phyloP scores from a whole-genome alignment of 192 early-diverging fungal genomes.

The Umbelopsis isabellina region DNA sequence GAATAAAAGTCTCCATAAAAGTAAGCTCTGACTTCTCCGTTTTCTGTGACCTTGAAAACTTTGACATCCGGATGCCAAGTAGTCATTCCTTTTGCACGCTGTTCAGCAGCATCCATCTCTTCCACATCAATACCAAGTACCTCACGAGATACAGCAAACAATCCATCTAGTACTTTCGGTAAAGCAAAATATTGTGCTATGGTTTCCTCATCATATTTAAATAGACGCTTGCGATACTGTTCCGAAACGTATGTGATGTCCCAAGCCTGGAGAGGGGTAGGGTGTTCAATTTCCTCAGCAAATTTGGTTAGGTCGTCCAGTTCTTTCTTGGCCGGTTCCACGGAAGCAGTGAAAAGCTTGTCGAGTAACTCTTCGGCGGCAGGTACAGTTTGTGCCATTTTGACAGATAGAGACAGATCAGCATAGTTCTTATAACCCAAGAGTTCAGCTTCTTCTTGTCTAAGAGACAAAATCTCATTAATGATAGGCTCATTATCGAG shows the following conservation, averaged over 20 bases:
- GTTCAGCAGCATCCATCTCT: conserved; percentile 43
- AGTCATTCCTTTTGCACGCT: conserved; percentile 37
- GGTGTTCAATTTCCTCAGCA: conserved; percentile 43
- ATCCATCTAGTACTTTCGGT: conserved; percentile 53
- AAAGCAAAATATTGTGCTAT: conserved; percentile 60
- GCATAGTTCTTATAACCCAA: conserved; percentile 54
- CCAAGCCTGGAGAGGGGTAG: conserved; percentile 52
- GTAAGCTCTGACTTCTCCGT: conserved; percentile 49
- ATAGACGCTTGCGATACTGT: conserved; percentile 55
- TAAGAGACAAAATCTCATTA: conserved; percentile 55
- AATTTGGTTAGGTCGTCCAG: conserved; percentile 46
- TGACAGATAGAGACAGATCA: conserved; percentile 55
- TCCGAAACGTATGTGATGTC: conserved; percentile 52
- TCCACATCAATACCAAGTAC: conserved; percentile 52
- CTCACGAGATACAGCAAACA: conserved; percentile 57
- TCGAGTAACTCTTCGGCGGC: conserved; percentile 51
- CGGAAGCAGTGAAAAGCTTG: conserved; percentile 47
- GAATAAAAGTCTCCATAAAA: conserved; percentile 68
- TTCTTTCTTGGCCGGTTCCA: conserved; percentile 47
- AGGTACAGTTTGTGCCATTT: conserved; percentile 54
- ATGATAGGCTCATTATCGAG: conserved; percentile 59
- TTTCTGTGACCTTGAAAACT: conserved; percentile 56
- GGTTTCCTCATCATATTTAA: conserved; percentile 55
- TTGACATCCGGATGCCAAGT: conserved; percentile 63
- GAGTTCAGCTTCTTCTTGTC: conserved; percentile 52